These are phyloP conservation scores for Cladophialophora chaetospira DNA, from an alignment of 2,329 filamentous ascomycete genomes.

Conservation along the genomic window DNA sequence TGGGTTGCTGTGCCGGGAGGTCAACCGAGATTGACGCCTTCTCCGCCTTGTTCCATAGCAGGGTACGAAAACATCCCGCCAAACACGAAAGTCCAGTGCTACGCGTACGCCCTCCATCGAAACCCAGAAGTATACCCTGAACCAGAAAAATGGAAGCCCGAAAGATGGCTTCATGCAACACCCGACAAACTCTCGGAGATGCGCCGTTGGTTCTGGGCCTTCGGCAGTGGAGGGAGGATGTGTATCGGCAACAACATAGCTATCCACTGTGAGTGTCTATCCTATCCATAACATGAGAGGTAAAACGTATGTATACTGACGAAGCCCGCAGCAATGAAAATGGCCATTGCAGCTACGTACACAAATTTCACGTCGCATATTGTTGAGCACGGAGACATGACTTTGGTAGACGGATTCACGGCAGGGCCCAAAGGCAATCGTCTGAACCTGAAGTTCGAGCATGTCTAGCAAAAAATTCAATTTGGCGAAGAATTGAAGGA, in stretches of 20 bases:
- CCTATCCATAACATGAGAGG: background rate
- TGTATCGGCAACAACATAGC: conserved; percentile 51
- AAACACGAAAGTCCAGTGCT: conserved; percentile 47
- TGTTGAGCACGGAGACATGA: conserved; percentile 63
- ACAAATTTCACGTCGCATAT: conserved; percentile 63
- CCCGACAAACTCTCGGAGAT: conserved; percentile 38
- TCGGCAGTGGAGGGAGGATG: conserved; percentile 51
- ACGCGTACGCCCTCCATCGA: conserved; percentile 54
- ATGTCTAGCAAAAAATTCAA: conserved; percentile 28
- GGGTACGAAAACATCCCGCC: conserved; percentile 45
- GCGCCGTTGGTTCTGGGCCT: conserved; percentile 53
- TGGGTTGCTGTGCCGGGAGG: conserved; percentile 63
- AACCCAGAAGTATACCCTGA: conserved; percentile 51
- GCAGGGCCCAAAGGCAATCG: conserved; percentile 59
- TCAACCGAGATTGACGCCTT: conserved; percentile 55
- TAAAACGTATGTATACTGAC: background rate
- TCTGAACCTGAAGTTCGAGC: conserved; percentile 56
- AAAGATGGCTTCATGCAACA: conserved; percentile 48
- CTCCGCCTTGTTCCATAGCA: conserved; percentile 39
- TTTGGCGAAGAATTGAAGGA: too few relatives aligned
- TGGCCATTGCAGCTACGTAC: conserved; percentile 69
- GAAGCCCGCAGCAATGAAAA: conserved; percentile 65
- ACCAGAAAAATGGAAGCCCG: conserved; percentile 49
- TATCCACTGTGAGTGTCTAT: conserved; percentile 42
- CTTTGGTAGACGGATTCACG: conserved; percentile 65